These are phyloP conservation scores for Nitzschia palea DNA, from an alignment of 108 stramenopile genomes.

Conservation along the genomic window DNA sequence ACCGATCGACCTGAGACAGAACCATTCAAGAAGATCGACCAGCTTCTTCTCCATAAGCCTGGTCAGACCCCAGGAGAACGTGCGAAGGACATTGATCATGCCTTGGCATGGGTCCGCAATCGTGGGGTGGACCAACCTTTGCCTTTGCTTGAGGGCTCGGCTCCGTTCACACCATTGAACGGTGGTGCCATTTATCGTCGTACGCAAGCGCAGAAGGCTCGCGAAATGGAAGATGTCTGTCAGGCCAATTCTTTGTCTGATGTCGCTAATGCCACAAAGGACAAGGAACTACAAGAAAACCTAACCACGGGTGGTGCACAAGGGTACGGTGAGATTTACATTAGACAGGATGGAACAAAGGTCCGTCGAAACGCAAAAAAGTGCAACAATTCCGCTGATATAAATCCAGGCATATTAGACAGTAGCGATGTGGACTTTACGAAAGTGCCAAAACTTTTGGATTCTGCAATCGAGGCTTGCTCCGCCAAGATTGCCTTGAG, in stretches of 20 bases:
- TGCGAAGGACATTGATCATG: conserved; percentile 36
- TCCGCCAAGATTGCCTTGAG: conserved; percentile 56
- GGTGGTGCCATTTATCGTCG: conserved; percentile 7
- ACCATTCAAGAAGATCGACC: conserved; percentile 17
- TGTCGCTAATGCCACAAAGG: too few species aligned
- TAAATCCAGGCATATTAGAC: too few species aligned
- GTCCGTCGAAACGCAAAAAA: too few species aligned
- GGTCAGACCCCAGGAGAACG: conserved; percentile 19
- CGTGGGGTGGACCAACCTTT: conserved; percentile 16
- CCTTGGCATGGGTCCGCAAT: conserved; percentile 37
- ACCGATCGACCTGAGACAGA: conserved; percentile 13
- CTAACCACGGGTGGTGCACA: too few species aligned
- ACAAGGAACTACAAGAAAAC: too few species aligned
- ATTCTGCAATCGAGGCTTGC: conserved; percentile 50
- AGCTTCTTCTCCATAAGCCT: conserved; percentile 12
- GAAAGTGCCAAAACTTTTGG: conserved; percentile 62
- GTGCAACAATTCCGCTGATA: too few species aligned
- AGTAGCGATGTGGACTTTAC: conserved; percentile 51
- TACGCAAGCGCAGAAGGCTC: conserved; percentile 19
- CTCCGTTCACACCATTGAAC: conserved; percentile 13
- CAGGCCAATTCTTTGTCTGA: too few species aligned
- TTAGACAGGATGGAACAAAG: too few species aligned
- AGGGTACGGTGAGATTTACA: too few species aligned
- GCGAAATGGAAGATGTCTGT: conserved; percentile 26
- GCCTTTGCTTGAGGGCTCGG: conserved; percentile 2